These are phyloP conservation scores for Pseudogymnoascus sp. DNA, from an alignment of 2,329 filamentous ascomycete genomes.

Conservation along the genomic window DNA sequence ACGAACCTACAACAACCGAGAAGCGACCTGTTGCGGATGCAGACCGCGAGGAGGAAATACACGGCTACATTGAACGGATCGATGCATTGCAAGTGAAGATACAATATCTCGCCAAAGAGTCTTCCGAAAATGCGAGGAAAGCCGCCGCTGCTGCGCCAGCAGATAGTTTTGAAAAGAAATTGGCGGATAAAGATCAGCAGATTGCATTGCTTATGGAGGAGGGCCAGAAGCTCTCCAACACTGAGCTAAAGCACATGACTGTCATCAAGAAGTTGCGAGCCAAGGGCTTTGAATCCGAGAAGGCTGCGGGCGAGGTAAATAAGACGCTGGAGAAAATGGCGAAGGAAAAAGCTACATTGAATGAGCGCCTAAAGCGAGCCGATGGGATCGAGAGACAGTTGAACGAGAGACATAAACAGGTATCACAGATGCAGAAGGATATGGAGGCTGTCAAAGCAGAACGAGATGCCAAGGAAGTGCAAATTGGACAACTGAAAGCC, in stretches of 20 bases:
- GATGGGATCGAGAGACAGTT: constrained; percentile 47
- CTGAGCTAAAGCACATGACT: constrained; percentile 74
- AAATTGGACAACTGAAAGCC: constrained; percentile 57
- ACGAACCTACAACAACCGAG: neutral
- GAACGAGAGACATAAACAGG: constrained; percentile 43
- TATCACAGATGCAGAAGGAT: constrained; percentile 45
- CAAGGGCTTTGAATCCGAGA: constrained; percentile 58
- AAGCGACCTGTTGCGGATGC: constrained; percentile 25
- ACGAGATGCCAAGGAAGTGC: constrained; percentile 51
- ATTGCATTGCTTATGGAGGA: constrained; percentile 88
- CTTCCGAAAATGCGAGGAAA: constrained; percentile 65
- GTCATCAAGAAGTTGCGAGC: constrained; percentile 73
- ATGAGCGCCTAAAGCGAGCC: constrained; percentile 39
- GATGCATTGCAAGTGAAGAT: constrained; percentile 88
- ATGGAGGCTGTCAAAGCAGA: constrained; percentile 55
- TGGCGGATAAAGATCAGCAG: constrained; percentile 84
- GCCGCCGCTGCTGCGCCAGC: constrained; percentile 51
- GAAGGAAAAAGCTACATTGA: constrained; percentile 39
- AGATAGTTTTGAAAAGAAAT: constrained; percentile 63
- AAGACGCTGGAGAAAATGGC: constrained; percentile 50
- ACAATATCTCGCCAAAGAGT: constrained; percentile 75
- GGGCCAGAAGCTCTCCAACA: constrained; percentile 77
- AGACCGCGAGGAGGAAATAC: constrained; percentile 71
- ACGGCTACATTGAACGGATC: constrained; percentile 77
- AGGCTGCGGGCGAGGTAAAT: constrained; percentile 50